phyloP scores from a whole-genome alignment of 441 rosid species.

The Geranium incanum region DNA sequence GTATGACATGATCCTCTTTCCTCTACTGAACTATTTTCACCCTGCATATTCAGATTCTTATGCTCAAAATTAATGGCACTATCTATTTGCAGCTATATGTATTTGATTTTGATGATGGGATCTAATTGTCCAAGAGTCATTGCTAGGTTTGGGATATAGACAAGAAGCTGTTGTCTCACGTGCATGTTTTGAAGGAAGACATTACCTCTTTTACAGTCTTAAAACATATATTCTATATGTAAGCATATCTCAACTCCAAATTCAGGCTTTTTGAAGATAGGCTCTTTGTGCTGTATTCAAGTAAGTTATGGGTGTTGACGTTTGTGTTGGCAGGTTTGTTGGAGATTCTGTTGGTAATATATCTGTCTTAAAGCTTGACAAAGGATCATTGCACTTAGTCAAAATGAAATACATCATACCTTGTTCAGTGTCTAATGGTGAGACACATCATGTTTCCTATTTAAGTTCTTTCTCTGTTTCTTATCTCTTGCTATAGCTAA shows the following conservation, averaged over 20 bases:
- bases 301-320: constrained; percentile 13
- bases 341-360: constrained; percentile 79
- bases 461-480: neutral
- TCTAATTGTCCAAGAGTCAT: constrained; percentile 18
- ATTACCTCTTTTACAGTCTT: constrained; percentile 59
- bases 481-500: neutral
- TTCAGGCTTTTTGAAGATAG: neutral
- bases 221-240: constrained; percentile 60
- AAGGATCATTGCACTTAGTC: constrained; percentile 33
- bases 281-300: constrained; percentile 6
- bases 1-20: constrained; percentile 29
- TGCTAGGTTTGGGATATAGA: constrained; percentile 80
- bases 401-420: constrained; percentile 69
- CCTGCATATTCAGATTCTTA: neutral
- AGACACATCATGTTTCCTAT: constrained; percentile 16
- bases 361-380: constrained; percentile 56
- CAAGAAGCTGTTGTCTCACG: constrained; percentile 48
- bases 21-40: neutral
- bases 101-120: neutral
- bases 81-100: neutral
- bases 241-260: constrained; percentile 24
- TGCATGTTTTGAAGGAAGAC: constrained; percentile 42
- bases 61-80: neutral
- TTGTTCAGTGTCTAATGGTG: constrained; percentile 65
- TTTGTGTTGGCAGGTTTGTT: constrained; percentile 44